Base-by-base conservation (phyloP, 176 grass and related monocot species). In the Carex myosuroides region DNA sequence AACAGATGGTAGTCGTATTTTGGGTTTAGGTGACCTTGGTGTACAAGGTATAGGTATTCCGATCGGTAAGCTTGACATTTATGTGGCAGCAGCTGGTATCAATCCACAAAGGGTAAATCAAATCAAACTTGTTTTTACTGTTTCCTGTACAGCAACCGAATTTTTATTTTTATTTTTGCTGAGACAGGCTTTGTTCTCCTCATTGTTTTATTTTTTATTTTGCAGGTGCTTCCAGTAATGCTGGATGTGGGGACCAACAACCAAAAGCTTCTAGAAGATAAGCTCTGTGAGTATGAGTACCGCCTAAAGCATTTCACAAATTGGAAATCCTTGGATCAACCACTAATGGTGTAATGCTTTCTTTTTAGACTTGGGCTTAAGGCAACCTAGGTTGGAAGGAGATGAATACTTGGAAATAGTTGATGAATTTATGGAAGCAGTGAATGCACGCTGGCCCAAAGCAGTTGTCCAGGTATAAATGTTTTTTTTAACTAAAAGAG, bases 41-140 rank as follows among this genome's bases (percentile, higher is more conserved):
- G 96, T 98, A 90, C 96, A 98, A 74, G 96, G 96, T 55, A 98
- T 98, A 60, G 96, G 96, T 50, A 98, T 98, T 89, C 96, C 96
- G 16, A 98, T 98, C 57, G 96, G 96, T 84, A 98, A 98, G 90
- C 96, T 98, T 72, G 96, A 98, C 77, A 88, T 98, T 80, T 98
- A 95, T 86, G 96, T 98, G 50, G 96, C 96, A 58, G 96, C 96
- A 86, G 96, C 93, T 82, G 95, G 95, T 75, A 92, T 98, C 66
- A 98, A 95, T 87, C 96, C 96, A 71, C 93, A 98, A 85, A 98
- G 79, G 89, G 96, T 98, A 84, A 80, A 55, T 52, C 52, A 24
- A 16, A 54, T 52, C 52, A 24, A 21, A 54, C 66, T 20, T 70
- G 16, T 79, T 88, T 39, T 24, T 76, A 64, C 12, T 57, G 53